These are phyloP conservation scores for Echinochloa phyllopogon DNA, from an alignment of 176 grass and related monocot species.

Conservation along the genomic window DNA sequence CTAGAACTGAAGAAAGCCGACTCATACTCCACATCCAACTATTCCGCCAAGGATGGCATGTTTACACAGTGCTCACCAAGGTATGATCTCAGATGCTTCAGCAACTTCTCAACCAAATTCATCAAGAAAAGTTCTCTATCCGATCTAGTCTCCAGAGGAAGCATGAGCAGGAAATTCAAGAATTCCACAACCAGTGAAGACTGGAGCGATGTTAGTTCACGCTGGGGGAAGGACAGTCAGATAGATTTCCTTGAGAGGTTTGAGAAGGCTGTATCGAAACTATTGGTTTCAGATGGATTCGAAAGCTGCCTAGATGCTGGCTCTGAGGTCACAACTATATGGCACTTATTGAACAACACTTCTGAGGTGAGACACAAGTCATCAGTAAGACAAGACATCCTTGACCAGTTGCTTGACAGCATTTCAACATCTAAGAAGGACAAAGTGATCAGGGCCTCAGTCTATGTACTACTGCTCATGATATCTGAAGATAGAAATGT, in stretches of 20 bases:
- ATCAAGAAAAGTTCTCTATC: conserved; percentile 62
- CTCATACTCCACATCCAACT: conserved; percentile 45
- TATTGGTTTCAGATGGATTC: conserved; percentile 60
- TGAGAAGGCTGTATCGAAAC: conserved; percentile 78
- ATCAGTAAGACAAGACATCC: conserved; percentile 74
- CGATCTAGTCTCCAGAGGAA: conserved; percentile 70
- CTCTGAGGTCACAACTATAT: conserved; percentile 80
- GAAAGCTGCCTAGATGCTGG: conserved; percentile 64
- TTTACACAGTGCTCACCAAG: conserved; percentile 57
- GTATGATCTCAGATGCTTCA: conserved; percentile 84
- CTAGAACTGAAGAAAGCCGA: conserved; percentile 60
- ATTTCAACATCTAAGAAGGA: conserved; percentile 88
- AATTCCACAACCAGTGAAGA: conserved; percentile 68
- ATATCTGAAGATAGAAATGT: conserved; percentile 93
- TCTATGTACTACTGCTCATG: conserved; percentile 80
- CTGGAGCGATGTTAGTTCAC: conserved; percentile 72
- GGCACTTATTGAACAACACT: conserved; percentile 74
- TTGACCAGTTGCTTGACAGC: conserved; percentile 78
- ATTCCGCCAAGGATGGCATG: conserved; percentile 47
- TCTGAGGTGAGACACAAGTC: conserved; percentile 61
- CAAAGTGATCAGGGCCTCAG: conserved; percentile 77
- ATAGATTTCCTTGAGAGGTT: conserved; percentile 78
- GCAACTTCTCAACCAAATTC: conserved; percentile 82
- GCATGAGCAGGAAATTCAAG: conserved; percentile 71
- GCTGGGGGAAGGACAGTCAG: conserved; percentile 62